Evolutionary conservation across 2,329 filamentous ascomycete genomes (phyloP), one percentile per base, ranked within the genome.

Genomic region (Hymenoscyphus scutula): DNA sequence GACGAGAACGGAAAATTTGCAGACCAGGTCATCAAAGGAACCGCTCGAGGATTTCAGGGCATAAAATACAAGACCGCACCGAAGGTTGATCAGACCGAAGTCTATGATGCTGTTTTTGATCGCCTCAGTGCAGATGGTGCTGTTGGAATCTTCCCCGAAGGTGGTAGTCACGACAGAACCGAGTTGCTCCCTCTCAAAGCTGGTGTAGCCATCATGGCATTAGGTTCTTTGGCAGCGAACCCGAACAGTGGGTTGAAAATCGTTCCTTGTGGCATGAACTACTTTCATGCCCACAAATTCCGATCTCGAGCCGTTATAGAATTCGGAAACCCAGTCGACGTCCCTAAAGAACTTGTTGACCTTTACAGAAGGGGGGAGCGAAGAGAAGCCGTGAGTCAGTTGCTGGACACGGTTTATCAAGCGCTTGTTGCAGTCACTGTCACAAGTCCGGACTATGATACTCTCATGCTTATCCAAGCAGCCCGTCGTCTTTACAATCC

Each of bases 271-370:
- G 94, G 94, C 70, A 97, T 98, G 94, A 98, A 97, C 77, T 97
- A 98, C 77, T 98, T 98, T 78, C 92, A 97, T 76, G 90, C 94
- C 0, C 93, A 98, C 82, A 98, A 97, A 76, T 98, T 98, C 77
- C 90, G 94, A 38, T 97, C 93, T 65, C 86, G 94, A 74, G 94
- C 94, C 37, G 94, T 98, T 3, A 88, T 98, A 63, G 94, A 98
- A 74, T 98, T 98, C 70, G 94, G 94, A 17, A 87, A 86, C n/a
- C 91, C 94, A 0, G 88, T 97, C 65, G 89, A 95, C 67, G 87
- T 97, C 15, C 88, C 92, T 1, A 79, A 81, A 11, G 88, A 95
- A 70, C 78, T 96, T n/a, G 90, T 97, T 5, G 83, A 92, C 63
- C 86, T 91, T 76, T 98, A 96, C 78, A 89, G 88, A 75, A 85